Conservation (phyloP, 345 rosid genomes). For the Euphorbia tirucalli region DNA sequence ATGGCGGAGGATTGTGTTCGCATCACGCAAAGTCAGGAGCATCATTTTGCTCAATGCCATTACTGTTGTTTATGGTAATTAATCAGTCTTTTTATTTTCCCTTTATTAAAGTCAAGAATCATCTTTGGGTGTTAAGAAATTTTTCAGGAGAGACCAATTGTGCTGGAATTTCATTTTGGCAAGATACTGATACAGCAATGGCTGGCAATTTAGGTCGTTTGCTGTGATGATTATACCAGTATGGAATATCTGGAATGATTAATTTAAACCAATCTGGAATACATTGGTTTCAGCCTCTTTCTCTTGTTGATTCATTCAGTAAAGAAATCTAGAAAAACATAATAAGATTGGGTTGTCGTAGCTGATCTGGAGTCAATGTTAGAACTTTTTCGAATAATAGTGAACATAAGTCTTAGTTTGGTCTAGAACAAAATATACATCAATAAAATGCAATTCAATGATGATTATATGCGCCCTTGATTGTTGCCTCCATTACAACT, state of each 20-base stretch:
- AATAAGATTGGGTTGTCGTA: neutral
- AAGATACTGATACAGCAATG: neutral
- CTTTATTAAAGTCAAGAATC: no score
- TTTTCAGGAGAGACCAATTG: neutral
- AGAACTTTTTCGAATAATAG: no score
- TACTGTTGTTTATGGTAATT: conserved; percentile 49
- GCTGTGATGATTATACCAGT: neutral
- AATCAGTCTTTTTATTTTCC: no score
- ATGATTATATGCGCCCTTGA: no score
- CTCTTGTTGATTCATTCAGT: neutral
- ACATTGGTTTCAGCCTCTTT: neutral
- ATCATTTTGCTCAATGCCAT: conserved; percentile 50
- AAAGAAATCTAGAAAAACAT: neutral
- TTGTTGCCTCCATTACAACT: neutral
- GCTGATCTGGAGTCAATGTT: no score
- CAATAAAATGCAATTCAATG: no score
- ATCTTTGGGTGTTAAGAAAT: conserved; percentile 3
- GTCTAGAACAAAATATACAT: no score
- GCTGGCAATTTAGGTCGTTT: neutral
- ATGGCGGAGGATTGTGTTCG: conserved; percentile 39
- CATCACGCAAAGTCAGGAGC: conserved; percentile 48
- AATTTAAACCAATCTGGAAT: neutral
- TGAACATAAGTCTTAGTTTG: no score
- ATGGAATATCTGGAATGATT: no score
- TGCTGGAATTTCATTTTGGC: neutral